phyloP scores from a whole-genome alignment of 1,284 basidiomycete species.

The Ceratobasidium sp. region DNA sequence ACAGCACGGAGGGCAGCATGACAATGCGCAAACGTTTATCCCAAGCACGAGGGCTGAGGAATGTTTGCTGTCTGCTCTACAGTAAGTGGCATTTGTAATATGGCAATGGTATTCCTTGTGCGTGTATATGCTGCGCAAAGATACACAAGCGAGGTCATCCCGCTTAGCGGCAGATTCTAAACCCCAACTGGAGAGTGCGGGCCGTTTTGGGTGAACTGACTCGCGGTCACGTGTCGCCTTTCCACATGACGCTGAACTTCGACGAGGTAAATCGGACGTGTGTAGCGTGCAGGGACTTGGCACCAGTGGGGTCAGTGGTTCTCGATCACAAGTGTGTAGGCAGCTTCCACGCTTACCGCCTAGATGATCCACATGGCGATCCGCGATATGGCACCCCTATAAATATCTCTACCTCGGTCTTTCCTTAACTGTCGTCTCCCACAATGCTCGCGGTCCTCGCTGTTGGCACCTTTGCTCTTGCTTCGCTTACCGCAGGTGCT shows the following conservation, averaged over 20 bases:
- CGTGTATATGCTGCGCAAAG: not conserved
- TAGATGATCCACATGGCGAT: constrained; percentile 25
- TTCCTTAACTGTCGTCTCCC: not conserved
- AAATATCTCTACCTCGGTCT: not conserved
- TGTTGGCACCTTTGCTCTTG: constrained; percentile 37
- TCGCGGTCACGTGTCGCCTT: constrained; percentile 27
- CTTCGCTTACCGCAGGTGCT: constrained; percentile 13
- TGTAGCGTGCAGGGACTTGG: constrained; percentile 24
- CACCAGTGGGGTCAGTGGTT: constrained; percentile 10
- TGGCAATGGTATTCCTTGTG: not conserved
- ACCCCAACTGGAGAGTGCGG: not conserved
- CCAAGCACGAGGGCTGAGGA: not conserved
- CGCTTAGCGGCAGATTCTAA: not conserved
- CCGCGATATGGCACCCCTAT: constrained; percentile 18
- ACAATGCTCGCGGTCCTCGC: constrained; percentile 41
- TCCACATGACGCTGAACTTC: constrained; percentile 35
- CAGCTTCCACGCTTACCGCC: constrained; percentile 19
- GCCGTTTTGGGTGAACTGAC: not conserved
- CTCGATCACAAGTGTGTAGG: constrained; percentile 19
- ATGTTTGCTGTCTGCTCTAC: not conserved
- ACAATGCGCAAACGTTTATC: not conserved
- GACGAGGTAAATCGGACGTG: constrained; percentile 21
- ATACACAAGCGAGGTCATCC: constrained; percentile 2
- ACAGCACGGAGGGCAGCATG: not conserved
- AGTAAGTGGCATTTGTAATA: not conserved